phyloP scores from a whole-genome alignment of 257 asterid genomes.

The Craterostigma plantagineum region DNA sequence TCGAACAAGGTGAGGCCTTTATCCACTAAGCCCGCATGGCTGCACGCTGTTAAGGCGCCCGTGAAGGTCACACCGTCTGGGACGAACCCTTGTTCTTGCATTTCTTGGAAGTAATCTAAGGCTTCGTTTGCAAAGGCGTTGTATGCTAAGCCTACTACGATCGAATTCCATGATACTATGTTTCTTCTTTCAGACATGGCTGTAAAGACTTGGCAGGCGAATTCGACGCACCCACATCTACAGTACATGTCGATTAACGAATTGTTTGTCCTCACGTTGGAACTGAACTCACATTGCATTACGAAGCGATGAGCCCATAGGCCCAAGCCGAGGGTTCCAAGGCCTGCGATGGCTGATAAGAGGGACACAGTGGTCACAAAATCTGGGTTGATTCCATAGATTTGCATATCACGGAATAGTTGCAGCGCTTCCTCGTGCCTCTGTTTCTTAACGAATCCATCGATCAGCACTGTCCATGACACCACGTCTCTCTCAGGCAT shows the following conservation, averaged over 20 bases:
- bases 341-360: constrained; percentile 52
- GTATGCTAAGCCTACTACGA: constrained; percentile 53
- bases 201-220: constrained; percentile 45
- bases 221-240: constrained; percentile 52
- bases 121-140: constrained; percentile 45
- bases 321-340: constrained; percentile 58
- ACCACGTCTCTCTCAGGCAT: constrained; percentile 57
- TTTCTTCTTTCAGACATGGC: constrained; percentile 37
- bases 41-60: constrained; percentile 68
- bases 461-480: constrained; percentile 61
- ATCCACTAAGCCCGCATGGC: constrained; percentile 55
- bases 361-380: constrained; percentile 37
- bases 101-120: constrained; percentile 22
- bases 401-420: constrained; percentile 59
- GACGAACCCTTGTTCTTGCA: constrained; percentile 30
- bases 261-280: constrained; percentile 31
- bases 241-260: constrained; percentile 63
- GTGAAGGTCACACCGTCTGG: constrained; percentile 73
- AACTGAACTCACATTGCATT: constrained; percentile 13
- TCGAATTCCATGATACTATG: constrained; percentile 71
- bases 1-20: constrained; percentile 33
- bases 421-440: constrained; percentile 36
- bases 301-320: constrained; percentile 48
- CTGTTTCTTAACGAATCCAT: constrained; percentile 50
- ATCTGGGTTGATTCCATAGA: constrained; percentile 39